Base-by-base conservation (phyloP, 73 alveolate species). In the Durusdinium trenchii region DNA sequence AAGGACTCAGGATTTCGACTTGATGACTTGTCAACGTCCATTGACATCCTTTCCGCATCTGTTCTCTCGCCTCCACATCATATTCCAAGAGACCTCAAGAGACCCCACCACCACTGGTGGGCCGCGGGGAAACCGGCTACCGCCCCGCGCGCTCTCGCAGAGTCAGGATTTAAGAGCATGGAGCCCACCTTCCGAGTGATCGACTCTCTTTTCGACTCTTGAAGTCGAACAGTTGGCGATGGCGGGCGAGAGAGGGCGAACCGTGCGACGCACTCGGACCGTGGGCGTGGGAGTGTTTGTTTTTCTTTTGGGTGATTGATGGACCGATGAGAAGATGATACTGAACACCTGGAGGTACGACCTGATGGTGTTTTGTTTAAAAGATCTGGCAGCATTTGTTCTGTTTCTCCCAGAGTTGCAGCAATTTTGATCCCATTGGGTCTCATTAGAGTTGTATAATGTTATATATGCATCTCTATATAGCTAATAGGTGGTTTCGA, bases 121-220 rank as follows among this genome's bases (percentile, higher is more conserved):
- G n/a, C n/a, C n/a, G n/a, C n/a, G n/a, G n/a, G n/a, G n/a, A n/a
- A n/a, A n/a, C n/a, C n/a, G n/a, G n/a, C n/a, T n/a, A n/a, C n/a
- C n/a, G n/a, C n/a, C n/a, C n/a, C n/a, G n/a, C n/a, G n/a, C n/a
- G n/a, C 26, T 1, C 40, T 46, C 62, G 38, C 90, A 12, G 46
- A 12, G 71, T 6, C 50, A 51, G 75, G 75, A 73, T 84, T 48
- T 26, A 51, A 84, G 18, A 16, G 7, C 14, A 84, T 84, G 94
- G 52, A 84, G 52, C 78, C 73, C 38, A 10, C 36, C 52, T 84
- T 84, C 94, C 94, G 94, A 6, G 51, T 84, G 18, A 4, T 84
- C 26, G 94, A 84, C 52, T 51, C 51, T 16, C 14, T 36, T 52
- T 84, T 84, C 45, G 94, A 18, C 36, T 18, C 94, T 51, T 7